Evolutionary conservation across 768 basidiomycete species (phyloP), one percentile per base, ranked within the genome.

Genomic region (Nidularia sp.): DNA sequence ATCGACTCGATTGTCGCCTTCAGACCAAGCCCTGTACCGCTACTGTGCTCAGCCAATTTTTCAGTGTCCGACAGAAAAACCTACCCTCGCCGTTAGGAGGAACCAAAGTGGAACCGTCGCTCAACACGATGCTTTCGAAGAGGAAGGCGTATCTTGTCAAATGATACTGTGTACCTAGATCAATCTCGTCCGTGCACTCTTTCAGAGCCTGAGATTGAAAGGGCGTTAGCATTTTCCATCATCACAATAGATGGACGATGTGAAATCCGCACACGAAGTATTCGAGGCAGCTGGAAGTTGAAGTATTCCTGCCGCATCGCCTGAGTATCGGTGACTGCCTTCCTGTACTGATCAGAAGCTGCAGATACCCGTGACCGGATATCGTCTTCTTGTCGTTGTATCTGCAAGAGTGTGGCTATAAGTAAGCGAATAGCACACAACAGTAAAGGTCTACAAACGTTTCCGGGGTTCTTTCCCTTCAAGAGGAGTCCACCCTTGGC

Each of bases 151-250:
- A 98, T 68, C 95, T 80, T 0, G 93, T 88, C 45, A 98, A 75
- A 68, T 98, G 96, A 67, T 98, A 99, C 69, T 98, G 96, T 3
- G 92, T 94, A n/a, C 95, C 97, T 43, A 97, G 76, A 66, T 99
- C 97, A 50, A 98, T 85, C 69, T 99, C 97, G 61, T 98, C 96
- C 25, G 90, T 83, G 60, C 92, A 92, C 66, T 98, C 94, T 66
- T 98, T 98, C 53, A 99, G 74, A 18, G 90, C 81, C 92, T 93
- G 57, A 18, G 45, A 25, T 25, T 25, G 25, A 25, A 25, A 25
- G 3, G 25, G 25, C 25, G 25, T 25, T 25, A 25, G 25, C 25
- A 25, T 25, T 25, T 25, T 25, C 25, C 25, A 25, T 25, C 25
- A 25, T 25, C 25, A 25, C 25, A 25, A 25, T 25, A 3, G 3